phyloP scores from a whole-genome alignment of 306 rosid genomes.

The Ammopiptanthus mongolicus region DNA sequence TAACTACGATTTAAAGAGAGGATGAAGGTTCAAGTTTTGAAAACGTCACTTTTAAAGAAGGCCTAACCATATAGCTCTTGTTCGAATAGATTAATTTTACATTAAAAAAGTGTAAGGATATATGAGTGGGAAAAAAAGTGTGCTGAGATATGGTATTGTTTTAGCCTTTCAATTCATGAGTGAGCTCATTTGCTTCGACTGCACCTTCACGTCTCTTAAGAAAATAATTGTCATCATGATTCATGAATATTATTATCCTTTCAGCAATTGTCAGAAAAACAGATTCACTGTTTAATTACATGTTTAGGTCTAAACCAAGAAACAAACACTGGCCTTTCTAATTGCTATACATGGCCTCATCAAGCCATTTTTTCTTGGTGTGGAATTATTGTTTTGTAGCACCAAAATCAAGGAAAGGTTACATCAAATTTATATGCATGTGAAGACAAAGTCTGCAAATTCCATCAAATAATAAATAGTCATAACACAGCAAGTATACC shows the following conservation, averaged over 20 bases:
- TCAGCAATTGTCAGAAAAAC: background rate
- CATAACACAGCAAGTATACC: background rate
- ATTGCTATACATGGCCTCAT: background rate
- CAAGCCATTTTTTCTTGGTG: slow-evolving; percentile 4
- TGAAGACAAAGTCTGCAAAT: slow-evolving; percentile 28
- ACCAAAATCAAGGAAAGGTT: slow-evolving; percentile 45
- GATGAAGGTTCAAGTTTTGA: too few relatives aligned
- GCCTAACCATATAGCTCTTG: too few relatives aligned
- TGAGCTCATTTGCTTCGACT: background rate
- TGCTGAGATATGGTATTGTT: background rate
- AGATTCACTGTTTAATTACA: background rate
- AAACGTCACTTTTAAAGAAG: too few relatives aligned
- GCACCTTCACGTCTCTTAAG: background rate
- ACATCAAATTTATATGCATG: slow-evolving; percentile 38
- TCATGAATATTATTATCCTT: background rate
- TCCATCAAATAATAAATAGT: slow-evolving; percentile 32
- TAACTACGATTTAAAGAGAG: too few relatives aligned
- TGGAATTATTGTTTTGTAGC: slow-evolving; percentile 32
- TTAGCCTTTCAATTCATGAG: background rate
- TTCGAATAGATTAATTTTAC: too few relatives aligned
- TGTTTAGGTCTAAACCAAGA: slow-evolving; percentile 12
- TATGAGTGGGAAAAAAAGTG: too few relatives aligned
- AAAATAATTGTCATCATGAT: slow-evolving; percentile 27
- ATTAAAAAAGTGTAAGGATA: too few relatives aligned
- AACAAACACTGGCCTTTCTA: background rate